phyloP scores from a whole-genome alignment of 371 early-diverging fungal species.

The Mucor irregularis region DNA sequence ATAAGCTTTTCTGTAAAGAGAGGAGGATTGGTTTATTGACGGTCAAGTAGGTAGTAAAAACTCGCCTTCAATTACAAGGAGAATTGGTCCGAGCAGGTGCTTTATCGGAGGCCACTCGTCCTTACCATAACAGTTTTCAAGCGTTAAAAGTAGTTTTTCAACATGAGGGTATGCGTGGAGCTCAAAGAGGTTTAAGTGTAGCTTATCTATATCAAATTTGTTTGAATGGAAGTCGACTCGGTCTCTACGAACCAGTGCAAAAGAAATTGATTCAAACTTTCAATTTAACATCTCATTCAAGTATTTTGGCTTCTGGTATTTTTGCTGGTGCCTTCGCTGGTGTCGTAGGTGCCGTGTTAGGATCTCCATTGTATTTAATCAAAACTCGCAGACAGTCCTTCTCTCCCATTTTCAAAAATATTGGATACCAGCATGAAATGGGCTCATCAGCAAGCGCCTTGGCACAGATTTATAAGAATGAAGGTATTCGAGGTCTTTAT shows the following conservation, averaged over 20 bases:
- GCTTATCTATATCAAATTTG: slow-evolving; percentile 92
- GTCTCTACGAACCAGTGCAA: slow-evolving; percentile 82
- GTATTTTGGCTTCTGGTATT: slow-evolving; percentile 61
- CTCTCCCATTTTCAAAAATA: slow-evolving; percentile 68
- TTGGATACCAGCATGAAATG: slow-evolving; percentile 93
- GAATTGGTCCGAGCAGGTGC: slow-evolving; percentile 69
- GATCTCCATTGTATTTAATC: slow-evolving; percentile 89
- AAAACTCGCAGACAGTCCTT: slow-evolving; percentile 96
- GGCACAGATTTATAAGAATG: slow-evolving; percentile 61
- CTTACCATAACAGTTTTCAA: slow-evolving; percentile 79
- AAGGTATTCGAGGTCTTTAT: slow-evolving; percentile 81
- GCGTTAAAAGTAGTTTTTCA: slow-evolving; percentile 78
- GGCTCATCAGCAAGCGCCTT: slow-evolving; percentile 68
- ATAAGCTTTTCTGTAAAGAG: no score
- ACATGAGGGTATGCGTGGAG: slow-evolving; percentile 83
- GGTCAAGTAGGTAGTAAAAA: slow-evolving; percentile 84
- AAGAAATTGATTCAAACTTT: slow-evolving; percentile 22
- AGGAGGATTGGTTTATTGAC: background rate
- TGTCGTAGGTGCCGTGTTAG: slow-evolving; percentile 79
- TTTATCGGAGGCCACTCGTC: slow-evolving; percentile 51
- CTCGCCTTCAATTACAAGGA: slow-evolving; percentile 94
- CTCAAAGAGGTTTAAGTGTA: slow-evolving; percentile 89
- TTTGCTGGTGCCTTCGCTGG: slow-evolving; percentile 69
- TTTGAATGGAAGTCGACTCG: slow-evolving; percentile 93
- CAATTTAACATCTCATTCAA: slow-evolving; percentile 23